These are phyloP conservation scores for Ustilago xerochloae DNA, from an alignment of 1,284 basidiomycete species.

Conservation along the genomic window DNA sequence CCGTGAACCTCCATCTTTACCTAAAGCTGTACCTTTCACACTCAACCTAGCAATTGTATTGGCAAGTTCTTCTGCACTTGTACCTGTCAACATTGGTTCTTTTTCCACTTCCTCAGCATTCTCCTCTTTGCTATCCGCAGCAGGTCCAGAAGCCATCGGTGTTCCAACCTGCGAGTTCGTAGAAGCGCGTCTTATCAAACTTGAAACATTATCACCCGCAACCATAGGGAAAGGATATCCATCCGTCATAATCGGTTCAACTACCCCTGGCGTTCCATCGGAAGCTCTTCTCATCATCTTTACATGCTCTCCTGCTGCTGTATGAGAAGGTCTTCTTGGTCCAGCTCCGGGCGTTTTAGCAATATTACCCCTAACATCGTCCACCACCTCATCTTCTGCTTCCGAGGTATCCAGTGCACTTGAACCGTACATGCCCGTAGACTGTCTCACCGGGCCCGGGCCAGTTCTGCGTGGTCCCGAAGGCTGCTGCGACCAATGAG, in stretches of 20 bases:
- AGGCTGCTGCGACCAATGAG: conserved; percentile 60
- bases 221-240: conserved; percentile 59
- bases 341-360: conserved; percentile 47
- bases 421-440: neutral
- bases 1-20: conserved; percentile 15
- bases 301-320: neutral
- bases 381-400: conserved; percentile 26
- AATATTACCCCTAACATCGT: conserved; percentile 5
- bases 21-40: conserved; percentile 49
- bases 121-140: neutral
- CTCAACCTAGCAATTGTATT: conserved; percentile 56
- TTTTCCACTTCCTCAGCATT: neutral
- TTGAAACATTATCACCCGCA: conserved; percentile 12
- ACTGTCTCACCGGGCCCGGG: conserved; percentile 11
- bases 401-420: neutral
- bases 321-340: conserved; percentile 32
- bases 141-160: conserved; percentile 29
- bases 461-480: conserved; percentile 21
- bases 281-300: conserved; percentile 15
- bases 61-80: conserved; percentile 51
- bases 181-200: conserved; percentile 40
- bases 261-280: conserved; percentile 32
- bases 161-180: conserved; percentile 46
- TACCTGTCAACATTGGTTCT: conserved; percentile 5
- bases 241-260: conserved; percentile 14